Evolutionary conservation across 1,284 basidiomycete species (phyloP).

Genomic region (Thecaphora thlaspeos): DNA sequence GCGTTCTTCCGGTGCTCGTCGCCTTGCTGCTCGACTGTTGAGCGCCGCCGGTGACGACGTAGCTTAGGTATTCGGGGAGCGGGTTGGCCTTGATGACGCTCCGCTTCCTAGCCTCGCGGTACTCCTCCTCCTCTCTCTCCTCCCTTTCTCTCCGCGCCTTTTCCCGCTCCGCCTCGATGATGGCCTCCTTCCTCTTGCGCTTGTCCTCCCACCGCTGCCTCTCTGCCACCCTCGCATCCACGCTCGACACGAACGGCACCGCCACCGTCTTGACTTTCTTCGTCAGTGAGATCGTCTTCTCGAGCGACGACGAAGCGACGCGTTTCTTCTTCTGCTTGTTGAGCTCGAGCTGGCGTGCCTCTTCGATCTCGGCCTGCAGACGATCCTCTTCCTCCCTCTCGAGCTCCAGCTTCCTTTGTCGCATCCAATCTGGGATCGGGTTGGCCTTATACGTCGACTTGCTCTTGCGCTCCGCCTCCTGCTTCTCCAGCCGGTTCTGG

Average conservation of each 20-base stretch:
- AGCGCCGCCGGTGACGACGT: too few relatives aligned
- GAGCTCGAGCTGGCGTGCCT: slow-evolving; percentile 2
- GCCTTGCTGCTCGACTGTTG: too few relatives aligned
- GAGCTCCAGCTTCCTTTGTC: slow-evolving; percentile 1
- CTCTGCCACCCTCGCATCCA: slow-evolving; percentile 3
- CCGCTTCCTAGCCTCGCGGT: not conserved
- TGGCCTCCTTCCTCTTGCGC: not conserved
- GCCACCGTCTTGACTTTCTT: not conserved
- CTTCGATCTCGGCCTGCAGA: not conserved
- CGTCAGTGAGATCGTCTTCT: not conserved
- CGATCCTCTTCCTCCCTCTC: slow-evolving; percentile 2
- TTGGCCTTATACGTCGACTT: slow-evolving; percentile 1
- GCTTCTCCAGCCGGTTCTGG: not conserved
- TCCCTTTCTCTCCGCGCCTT: not conserved
- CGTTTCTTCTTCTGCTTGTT: not conserved
- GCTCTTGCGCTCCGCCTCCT: not conserved
- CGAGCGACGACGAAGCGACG: not conserved
- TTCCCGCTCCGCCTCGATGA: slow-evolving; percentile 3
- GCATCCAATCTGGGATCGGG: slow-evolving; percentile 7
- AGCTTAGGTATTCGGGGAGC: not conserved
- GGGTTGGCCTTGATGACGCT: slow-evolving; percentile 3
- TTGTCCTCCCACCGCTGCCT: slow-evolving; percentile 4
- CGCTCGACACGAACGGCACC: slow-evolving; percentile 1
- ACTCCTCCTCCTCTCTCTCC: slow-evolving; percentile 4
- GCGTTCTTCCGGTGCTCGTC: too few relatives aligned